Base-by-base conservation (phyloP, 768 basidiomycete species). In the Myochromella boudieri region DNA sequence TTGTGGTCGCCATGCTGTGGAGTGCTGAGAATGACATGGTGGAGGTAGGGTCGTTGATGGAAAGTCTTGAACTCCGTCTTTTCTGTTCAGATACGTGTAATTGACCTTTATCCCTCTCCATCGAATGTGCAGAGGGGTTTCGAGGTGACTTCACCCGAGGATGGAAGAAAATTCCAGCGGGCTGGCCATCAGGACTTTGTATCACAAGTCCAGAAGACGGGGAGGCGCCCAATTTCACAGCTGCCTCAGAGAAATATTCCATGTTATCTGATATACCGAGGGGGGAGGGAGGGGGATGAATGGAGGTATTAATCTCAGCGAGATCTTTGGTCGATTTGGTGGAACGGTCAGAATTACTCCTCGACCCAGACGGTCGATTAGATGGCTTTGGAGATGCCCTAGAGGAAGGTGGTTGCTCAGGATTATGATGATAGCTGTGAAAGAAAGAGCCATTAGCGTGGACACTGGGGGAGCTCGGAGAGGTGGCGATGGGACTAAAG, bases 111-210 rank as follows among this genome's bases (percentile, higher is more conserved):
- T 77, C 75, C 18, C 76, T 53, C 46, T 83, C 82, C 68, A 75
- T 74, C 7, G 63, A 58, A 20, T 65, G 66, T 34, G 68, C 71
- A 11, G 68, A 67, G 15, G 63, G 54, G 31, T 62, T 67, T 42
- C 64, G 57, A 7, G 59, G 63, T 10, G 53, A 72, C 62, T 68
- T 80, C 53, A 52, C 69, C 24, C 78, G 75, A 1, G 95, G 95
- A 52, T 94, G 88, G 67, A 98, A 99, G 70, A 94, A 91, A 47
- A 99, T 95, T 9, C 94, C 95, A n/a, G 91, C 79, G 2, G 92
- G 90, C 55, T 92, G 84, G 0, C 95, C 95, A 63, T 95, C 93
- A 1, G 93, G 91, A 59, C 86, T 91, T 55, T 95, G 90, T 28
- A 98, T 87, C 41, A 97, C 78, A 6, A 95, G 76, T 0, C 95